Percentiles rank a stretch among this genome's conserved stretches.
These are phyloP conservation scores for Boletellus ananiceps DNA, from an alignment of 768 basidiomycete species.

Conservation along the genomic window DNA sequence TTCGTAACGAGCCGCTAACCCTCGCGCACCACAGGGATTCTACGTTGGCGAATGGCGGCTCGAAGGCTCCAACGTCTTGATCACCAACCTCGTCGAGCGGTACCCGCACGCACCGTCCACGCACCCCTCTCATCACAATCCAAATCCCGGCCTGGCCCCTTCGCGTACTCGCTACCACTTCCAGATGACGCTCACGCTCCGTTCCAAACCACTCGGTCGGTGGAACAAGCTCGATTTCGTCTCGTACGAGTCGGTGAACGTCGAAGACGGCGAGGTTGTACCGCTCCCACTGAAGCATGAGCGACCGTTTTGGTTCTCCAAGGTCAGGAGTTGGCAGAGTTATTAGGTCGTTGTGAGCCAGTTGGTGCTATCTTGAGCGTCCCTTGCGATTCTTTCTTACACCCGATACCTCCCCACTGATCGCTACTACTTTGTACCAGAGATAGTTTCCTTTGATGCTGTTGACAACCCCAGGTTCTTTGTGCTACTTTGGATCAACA, in stretches of 20 bases:
- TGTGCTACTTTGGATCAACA: not conserved
- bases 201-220: slow-evolving; percentile 69
- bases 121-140: slow-evolving; percentile 7
- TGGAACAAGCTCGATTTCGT: slow-evolving; percentile 79
- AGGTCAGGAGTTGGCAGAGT: slow-evolving; percentile 63
- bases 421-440: too few relatives aligned
- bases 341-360: slow-evolving; percentile 8
- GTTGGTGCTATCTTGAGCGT: not conserved
- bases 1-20: not conserved
- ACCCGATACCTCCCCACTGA: not conserved
- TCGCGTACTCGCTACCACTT: slow-evolving; percentile 55
- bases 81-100: slow-evolving; percentile 62
- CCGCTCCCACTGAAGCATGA: slow-evolving; percentile 77
- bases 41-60: slow-evolving; percentile 70
- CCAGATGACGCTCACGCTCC: slow-evolving; percentile 65
- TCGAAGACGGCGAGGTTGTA: slow-evolving; percentile 68
- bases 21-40: slow-evolving; percentile 50
- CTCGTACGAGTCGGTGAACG: slow-evolving; percentile 69
- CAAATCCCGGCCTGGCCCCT: not conserved
- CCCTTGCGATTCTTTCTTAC: not conserved
- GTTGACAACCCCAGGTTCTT: too few relatives aligned
- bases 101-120: slow-evolving; percentile 5
- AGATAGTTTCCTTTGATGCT: too few relatives aligned
- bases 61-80: slow-evolving; percentile 51
- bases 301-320: slow-evolving; percentile 92